A percentile compares a stretch with the other conserved stretches of the same genome.
Evolutionary conservation across 352 stramenopile species (phyloP).

Genomic region (Phytopythium ostracodes): DNA sequence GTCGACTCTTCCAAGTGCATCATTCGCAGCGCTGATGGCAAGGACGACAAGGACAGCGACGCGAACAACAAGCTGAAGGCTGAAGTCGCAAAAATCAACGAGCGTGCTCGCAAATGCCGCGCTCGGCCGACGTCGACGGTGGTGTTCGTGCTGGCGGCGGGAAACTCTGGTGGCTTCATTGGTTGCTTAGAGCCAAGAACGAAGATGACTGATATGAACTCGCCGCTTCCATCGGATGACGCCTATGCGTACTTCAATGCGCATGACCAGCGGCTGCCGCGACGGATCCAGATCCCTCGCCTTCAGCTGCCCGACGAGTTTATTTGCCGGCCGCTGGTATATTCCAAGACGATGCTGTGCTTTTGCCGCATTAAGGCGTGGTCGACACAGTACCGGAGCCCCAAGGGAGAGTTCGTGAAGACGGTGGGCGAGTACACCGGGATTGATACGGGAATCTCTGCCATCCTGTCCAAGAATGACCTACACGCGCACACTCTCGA

Average conservation of each 20-base stretch:
- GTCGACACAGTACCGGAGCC: conserved; percentile 50
- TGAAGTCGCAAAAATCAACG: conserved; percentile 22
- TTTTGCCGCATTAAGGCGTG: conserved; percentile 69
- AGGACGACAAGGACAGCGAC: conserved; percentile 11
- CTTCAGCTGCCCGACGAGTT: conserved; percentile 72
- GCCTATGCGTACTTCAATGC: conserved; percentile 74
- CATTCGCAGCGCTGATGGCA: conserved; percentile 8
- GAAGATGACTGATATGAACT: conserved; percentile 26
- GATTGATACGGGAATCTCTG: conserved; percentile 89
- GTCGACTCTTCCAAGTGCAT: conserved; percentile 34
- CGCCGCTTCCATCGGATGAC: conserved; percentile 37
- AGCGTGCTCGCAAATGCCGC: conserved; percentile 22
- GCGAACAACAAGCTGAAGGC: conserved; percentile 24
- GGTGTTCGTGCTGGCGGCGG: conserved; percentile 58
- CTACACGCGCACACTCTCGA: conserved; percentile 75
- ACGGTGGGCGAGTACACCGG: conserved; percentile 68
- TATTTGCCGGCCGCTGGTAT: conserved; percentile 43
- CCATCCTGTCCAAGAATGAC: conserved; percentile 89
- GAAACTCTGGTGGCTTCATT: conserved; percentile 57
- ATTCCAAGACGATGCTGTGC: conserved; percentile 68
- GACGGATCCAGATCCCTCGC: conserved; percentile 64
- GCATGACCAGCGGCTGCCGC: conserved; percentile 56
- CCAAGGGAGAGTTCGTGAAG: conserved; percentile 75
- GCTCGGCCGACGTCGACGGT: conserved; percentile 61
- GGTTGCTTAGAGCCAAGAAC: conserved; percentile 57